Conservation (phyloP, 495 filamentous ascomycete genomes). For the Talaromyces proteolyticus region DNA sequence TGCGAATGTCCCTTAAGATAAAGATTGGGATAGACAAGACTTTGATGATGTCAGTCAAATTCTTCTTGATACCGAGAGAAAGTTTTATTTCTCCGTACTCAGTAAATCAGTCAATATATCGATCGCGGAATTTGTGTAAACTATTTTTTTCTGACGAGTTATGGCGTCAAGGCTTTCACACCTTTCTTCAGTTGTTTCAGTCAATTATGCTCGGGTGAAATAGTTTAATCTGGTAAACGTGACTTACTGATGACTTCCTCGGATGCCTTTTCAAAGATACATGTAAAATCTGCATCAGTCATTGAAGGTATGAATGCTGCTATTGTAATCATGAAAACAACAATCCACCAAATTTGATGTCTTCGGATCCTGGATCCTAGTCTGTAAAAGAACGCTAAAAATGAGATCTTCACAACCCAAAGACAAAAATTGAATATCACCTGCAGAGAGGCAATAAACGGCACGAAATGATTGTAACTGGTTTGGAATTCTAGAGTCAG, state of each 20-base stretch:
- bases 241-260: constrained; percentile 11
- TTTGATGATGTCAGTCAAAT: too few relatives aligned
- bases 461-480: constrained; percentile 10
- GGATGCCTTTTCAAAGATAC: constrained; percentile 11
- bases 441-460: constrained; percentile 8
- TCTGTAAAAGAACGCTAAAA: constrained; percentile 18
- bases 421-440: constrained; percentile 16
- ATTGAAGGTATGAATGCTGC: constrained; percentile 12
- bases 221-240: too few relatives aligned
- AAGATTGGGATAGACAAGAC: constrained; percentile 9
- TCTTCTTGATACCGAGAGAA: too few relatives aligned
- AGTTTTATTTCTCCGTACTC: constrained; percentile 11
- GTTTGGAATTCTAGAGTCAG: constrained; percentile 4
- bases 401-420: constrained; percentile 20
- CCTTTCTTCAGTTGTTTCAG: constrained; percentile 7
- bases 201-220: too few relatives aligned
- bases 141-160: constrained; percentile 12
- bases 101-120: constrained; percentile 17
- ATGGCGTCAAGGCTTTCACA: constrained; percentile 10
- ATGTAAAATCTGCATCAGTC: constrained; percentile 15
- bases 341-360: constrained; percentile 14
- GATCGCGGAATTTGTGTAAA: constrained; percentile 11
- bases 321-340: constrained; percentile 9
- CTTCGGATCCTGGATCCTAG: constrained; percentile 12
- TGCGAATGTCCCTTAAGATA: constrained; percentile 15